phyloP scores from a whole-genome alignment of 2,329 filamentous ascomycete species.

The Colletotrichum liaoningense region DNA sequence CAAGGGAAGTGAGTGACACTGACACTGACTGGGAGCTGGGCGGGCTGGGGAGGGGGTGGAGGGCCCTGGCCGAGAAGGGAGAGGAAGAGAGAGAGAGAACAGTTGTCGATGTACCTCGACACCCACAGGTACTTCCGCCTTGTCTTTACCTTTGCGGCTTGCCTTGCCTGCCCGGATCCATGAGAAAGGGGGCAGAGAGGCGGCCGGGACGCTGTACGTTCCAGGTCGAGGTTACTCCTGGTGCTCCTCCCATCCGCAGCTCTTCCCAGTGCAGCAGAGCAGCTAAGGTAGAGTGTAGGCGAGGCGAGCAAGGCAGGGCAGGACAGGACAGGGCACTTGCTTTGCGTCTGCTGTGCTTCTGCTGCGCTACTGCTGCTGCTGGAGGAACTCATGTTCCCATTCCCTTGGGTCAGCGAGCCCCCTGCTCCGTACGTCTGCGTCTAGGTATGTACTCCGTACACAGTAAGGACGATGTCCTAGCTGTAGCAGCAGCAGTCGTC shows the following conservation, averaged over 20 bases:
- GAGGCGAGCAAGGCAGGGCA: background rate
- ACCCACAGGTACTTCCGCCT: background rate
- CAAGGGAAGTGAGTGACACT: background rate
- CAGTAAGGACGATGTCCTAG: background rate
- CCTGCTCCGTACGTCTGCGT: background rate
- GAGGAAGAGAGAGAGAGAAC: background rate
- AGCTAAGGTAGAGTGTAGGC: background rate
- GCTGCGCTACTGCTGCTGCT: background rate
- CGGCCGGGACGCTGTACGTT: constrained; percentile 4
- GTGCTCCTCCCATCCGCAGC: background rate
- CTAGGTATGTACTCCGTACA: background rate
- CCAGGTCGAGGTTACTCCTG: background rate
- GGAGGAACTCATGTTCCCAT: constrained; percentile 15
- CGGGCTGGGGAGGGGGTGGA: background rate
- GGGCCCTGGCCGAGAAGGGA: too few relatives aligned
- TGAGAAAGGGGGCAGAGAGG: background rate
- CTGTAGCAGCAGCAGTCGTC: background rate
- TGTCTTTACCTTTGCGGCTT: background rate
- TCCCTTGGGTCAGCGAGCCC: constrained; percentile 5
- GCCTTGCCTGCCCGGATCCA: background rate
- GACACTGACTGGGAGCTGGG: background rate
- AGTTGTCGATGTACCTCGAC: background rate
- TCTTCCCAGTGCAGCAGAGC: background rate
- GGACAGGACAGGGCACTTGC: background rate
- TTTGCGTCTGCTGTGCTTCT: background rate